Base-by-base conservation (phyloP, 2,329 filamentous ascomycete genomes). In the Exophiala oligosperma region DNA sequence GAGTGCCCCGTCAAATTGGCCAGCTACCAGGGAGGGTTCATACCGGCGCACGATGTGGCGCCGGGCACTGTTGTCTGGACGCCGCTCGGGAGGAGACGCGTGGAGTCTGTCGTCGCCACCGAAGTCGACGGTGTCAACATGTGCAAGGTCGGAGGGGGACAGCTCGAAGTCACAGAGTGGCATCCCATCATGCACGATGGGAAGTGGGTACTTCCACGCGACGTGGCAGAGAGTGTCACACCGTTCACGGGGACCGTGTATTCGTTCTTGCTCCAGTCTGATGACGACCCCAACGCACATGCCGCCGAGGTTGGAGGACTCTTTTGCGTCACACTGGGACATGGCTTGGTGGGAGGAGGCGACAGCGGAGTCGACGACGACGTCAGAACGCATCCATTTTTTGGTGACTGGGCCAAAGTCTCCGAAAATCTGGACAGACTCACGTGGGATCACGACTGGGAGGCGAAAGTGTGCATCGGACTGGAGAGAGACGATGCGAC, bases 241-340 rank as follows among this genome's bases (percentile, higher is more conserved):
- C 64, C 70, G 2, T 84, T 83, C 52, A 26, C 28, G 21, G 83
- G 83, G 0, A 68, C 68, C 1, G 74, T 87, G 4, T 87, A 84
- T 71, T 86, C 84, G 0, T 71, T 86, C 1, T 67, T 87, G 17
- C 70, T 87, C 17, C 75, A 84, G 69, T 72, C 72, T 11, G 60
- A n/a, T 12, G 21, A 37, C n/a, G 12, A 58, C 37, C 24, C 55
- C 3, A 43, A 55, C 24, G 54, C 79, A 0, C 83, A 87, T 64
- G 80, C 81, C 0, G 71, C 87, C 29, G 60, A 71, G n/a, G 61
- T 72, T 9, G 65, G 64, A 11, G 68, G 64, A 4, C 50, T 74
- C 44, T 82, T 80, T 77, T 84, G 79, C 12, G 82, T 84, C 1
- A 83, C 84, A 0, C 71, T 87, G 11, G 85, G 84, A 1, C 84